A percentile compares a stretch with the other conserved stretches of the same genome.
phyloP scores from a whole-genome alignment of 2,329 filamentous ascomycete genomes.

The Talaromyces sp. region DNA sequence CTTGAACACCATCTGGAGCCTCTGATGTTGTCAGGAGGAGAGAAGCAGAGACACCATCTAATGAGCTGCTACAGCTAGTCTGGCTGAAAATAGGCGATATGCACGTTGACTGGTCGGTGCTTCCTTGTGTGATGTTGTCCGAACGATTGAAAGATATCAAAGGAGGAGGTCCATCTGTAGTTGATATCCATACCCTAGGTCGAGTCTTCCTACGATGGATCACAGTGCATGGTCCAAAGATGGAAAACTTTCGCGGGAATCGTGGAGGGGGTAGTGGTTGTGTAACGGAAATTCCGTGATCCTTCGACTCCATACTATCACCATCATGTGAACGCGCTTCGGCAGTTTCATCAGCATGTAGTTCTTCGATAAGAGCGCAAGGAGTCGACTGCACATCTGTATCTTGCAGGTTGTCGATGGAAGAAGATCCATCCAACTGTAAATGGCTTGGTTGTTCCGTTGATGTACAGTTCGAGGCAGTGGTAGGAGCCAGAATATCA shows the following conservation, averaged over 20 bases:
- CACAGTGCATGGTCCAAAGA: conserved; percentile 36
- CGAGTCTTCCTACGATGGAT: conserved; percentile 33
- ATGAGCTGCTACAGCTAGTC: conserved; percentile 30
- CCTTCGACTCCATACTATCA: neutral
- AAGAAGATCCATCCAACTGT: neutral
- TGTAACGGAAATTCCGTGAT: conserved; percentile 6
- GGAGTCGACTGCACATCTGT: neutral
- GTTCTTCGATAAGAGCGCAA: neutral
- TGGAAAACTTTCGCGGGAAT: conserved; percentile 33
- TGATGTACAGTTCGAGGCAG: neutral
- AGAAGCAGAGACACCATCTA: conserved; percentile 24
- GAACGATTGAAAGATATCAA: conserved; percentile 15
- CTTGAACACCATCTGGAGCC: conserved; percentile 3
- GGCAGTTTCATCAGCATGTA: neutral
- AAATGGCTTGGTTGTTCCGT: neutral
- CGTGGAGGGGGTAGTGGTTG: conserved; percentile 27
- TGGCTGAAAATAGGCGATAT: conserved; percentile 25
- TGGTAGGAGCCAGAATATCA: neutral
- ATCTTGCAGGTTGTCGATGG: neutral
- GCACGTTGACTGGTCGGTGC: conserved; percentile 27
- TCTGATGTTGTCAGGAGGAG: conserved; percentile 13
- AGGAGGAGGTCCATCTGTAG: conserved; percentile 15
- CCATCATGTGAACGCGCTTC: neutral
- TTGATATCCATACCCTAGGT: conserved; percentile 27
- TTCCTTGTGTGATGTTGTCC: conserved; percentile 26